A percentile compares a stretch with the other conserved stretches of the same genome.
Conservation (phyloP, 2,329 filamentous ascomycete genomes). For the Talaromyces islandicus region DNA sequence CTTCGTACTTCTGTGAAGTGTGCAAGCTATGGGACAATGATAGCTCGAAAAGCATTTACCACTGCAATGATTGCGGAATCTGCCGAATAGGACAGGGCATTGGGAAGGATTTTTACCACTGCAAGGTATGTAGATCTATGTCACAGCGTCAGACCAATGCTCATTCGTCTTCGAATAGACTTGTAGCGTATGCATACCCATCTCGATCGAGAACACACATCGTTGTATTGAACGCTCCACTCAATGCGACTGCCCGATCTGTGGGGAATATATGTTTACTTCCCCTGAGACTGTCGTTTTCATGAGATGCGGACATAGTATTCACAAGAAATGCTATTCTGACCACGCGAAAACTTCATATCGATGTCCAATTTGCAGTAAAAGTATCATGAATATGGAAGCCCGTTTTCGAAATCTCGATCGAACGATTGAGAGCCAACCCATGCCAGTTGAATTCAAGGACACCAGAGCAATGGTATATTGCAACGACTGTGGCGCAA, state of each 20-base stretch:
- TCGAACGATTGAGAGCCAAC: conserved; percentile 77
- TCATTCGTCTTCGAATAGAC: conserved; percentile 51
- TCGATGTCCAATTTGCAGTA: conserved; percentile 94
- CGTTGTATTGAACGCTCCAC: conserved; percentile 92
- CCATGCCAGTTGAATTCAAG: conserved; percentile 80
- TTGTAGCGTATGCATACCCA: conserved; percentile 91
- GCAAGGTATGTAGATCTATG: conserved; percentile 60
- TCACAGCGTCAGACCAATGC: conserved; percentile 7
- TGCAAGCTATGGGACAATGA: conserved; percentile 99
- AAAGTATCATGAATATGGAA: conserved; percentile 97
- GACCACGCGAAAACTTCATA: conserved; percentile 86
- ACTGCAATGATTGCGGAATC: conserved; percentile 93
- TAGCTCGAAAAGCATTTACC: conserved; percentile 83
- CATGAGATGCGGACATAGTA: conserved; percentile 92
- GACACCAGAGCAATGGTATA: conserved; percentile 76
- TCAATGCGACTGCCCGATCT: conserved; percentile 94
- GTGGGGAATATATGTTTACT: conserved; percentile 92
- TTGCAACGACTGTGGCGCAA: conserved; percentile 91
- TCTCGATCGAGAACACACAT: conserved; percentile 76
- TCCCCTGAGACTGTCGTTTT: conserved; percentile 84
- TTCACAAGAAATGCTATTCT: conserved; percentile 83
- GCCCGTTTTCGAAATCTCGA: conserved; percentile 88
- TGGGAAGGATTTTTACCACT: conserved; percentile 96
- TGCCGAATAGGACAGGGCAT: conserved; percentile 85
- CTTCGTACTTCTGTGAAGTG: conserved; percentile 86